These are phyloP conservation scores for Ascochyta fabae DNA, from an alignment of 2,329 filamentous ascomycete species.

Conservation along the genomic window DNA sequence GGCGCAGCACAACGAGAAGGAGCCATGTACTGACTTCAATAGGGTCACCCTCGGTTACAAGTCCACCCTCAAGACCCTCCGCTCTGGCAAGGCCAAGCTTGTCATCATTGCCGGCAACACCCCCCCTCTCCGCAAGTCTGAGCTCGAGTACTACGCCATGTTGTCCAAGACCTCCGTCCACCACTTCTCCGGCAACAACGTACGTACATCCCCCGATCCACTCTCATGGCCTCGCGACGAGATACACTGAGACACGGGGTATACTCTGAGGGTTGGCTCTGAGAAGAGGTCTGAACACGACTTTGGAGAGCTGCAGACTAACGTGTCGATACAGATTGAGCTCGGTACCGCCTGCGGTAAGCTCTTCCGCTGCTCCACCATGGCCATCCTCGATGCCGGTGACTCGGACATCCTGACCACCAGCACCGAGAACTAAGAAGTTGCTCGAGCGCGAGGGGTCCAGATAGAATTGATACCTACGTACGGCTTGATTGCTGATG, in stretches of 20 bases:
- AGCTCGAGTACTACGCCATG: conserved; percentile 76
- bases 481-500: conserved; percentile 26
- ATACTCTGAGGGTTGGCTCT: conserved; percentile 67
- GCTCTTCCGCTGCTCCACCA: conserved; percentile 97
- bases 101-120: conserved; percentile 97
- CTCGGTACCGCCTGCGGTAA: conserved; percentile 98
- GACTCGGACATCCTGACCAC: conserved; percentile 95
- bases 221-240: conserved; percentile 51
- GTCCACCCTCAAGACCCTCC: conserved; percentile 84
- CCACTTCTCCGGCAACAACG: conserved; percentile 99
- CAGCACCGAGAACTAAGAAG: conserved; percentile 56
- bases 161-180: conserved; percentile 92
- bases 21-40: conserved; percentile 30
- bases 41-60: conserved; percentile 89
- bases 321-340: conserved; percentile 79
- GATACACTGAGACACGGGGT: conserved; percentile 29
- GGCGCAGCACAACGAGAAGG: conserved; percentile 16
- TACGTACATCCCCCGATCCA: conserved; percentile 65
- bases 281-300: conserved; percentile 83
- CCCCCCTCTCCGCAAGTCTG: conserved; percentile 95
- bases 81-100: conserved; percentile 97
- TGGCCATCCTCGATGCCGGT: conserved; percentile 92
- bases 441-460: conserved; percentile 11
- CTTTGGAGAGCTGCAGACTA: conserved; percentile 87
- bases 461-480: conserved; percentile 36